These are phyloP conservation scores for Colletotrichum godetiae DNA, from an alignment of 2,329 filamentous ascomycete species.

Conservation along the genomic window DNA sequence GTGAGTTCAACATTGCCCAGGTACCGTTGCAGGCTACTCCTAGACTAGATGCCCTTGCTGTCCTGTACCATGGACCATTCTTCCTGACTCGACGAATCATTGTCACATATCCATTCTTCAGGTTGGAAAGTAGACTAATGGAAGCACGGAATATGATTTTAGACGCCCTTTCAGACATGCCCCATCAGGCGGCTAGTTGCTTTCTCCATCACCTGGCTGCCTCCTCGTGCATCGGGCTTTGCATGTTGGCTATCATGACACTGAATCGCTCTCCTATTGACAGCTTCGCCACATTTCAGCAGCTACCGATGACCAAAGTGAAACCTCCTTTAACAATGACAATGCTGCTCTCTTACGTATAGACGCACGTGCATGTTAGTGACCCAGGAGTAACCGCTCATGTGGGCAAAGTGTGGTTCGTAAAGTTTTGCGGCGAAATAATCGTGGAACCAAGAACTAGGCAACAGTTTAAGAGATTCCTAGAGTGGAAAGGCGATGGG, in stretches of 20 bases:
- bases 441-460: not conserved
- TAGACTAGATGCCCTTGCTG: not conserved
- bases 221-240: not conserved
- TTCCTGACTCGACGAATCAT: not conserved
- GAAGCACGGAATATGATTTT: not conserved
- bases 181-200: not conserved
- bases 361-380: not conserved
- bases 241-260: not conserved
- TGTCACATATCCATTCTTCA: not conserved
- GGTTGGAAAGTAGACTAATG: not conserved
- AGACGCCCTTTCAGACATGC: not conserved
- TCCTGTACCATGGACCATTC: not conserved
- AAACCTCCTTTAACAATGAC: not conserved
- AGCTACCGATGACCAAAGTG: not conserved
- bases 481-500: not conserved
- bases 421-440: not conserved
- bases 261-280: not conserved
- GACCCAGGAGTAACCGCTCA: not conserved
- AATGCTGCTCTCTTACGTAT: not conserved
- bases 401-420: not conserved
- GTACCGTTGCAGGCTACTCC: not conserved
- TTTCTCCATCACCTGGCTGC: not conserved
- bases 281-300: not conserved
- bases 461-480: conserved; percentile 17
- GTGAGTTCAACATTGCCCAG: not conserved